These are phyloP conservation scores for Rhododendron williamsianum DNA, from an alignment of 148 eudicot species.

Conservation along the genomic window DNA sequence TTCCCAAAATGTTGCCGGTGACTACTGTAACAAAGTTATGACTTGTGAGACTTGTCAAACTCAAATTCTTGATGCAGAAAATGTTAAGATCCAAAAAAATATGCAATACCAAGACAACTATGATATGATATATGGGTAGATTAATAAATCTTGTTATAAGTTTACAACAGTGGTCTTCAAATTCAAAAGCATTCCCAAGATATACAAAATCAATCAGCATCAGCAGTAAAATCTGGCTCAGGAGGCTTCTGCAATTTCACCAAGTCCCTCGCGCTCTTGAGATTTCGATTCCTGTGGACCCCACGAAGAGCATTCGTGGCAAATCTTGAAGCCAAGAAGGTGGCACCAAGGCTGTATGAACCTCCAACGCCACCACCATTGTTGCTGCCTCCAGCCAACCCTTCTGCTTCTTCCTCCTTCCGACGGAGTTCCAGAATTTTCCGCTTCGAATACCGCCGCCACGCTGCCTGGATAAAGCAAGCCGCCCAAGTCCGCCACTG, in stretches of 20 bases:
- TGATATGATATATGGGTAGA: background rate
- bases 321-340: constrained; percentile 66
- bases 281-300: constrained; percentile 59
- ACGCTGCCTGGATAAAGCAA: constrained; percentile 88
- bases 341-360: constrained; percentile 61
- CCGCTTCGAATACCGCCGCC: constrained; percentile 73
- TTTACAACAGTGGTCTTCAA: background rate
- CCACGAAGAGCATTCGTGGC: constrained; percentile 86
- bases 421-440: constrained; percentile 51
- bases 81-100: background rate
- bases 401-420: constrained; percentile 68
- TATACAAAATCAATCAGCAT: constrained; percentile 41
- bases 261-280: constrained; percentile 43
- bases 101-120: background rate
- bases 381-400: constrained; percentile 16
- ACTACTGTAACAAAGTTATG: too few relatives aligned
- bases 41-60: background rate
- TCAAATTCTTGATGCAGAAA: background rate
- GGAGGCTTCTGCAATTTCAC: constrained; percentile 80
- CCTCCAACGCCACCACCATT: constrained; percentile 28
- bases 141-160: background rate
- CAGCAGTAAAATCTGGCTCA: constrained; percentile 91
- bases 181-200: background rate
- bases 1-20: too few relatives aligned
- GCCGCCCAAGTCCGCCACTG: constrained; percentile 99